A percentile compares a stretch with the other conserved stretches of the same genome.
These are phyloP conservation scores for Colletotrichum aenigma DNA, from an alignment of 2,329 filamentous ascomycete genomes.

Conservation along the genomic window DNA sequence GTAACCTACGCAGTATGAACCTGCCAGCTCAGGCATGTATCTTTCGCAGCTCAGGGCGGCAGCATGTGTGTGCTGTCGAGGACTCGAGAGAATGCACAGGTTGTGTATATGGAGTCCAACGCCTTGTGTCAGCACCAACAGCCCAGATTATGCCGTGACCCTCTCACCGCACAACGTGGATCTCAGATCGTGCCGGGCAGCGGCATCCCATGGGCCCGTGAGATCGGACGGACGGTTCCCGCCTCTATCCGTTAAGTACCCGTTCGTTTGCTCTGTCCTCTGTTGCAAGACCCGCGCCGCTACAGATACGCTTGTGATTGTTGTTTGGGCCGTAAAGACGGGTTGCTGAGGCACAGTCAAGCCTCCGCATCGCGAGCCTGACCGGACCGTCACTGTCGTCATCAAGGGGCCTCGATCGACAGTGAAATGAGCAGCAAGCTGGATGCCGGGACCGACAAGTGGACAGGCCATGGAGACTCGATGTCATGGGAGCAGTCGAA, in stretches of 20 bases:
- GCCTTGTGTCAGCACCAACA: background rate
- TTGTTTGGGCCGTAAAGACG: background rate
- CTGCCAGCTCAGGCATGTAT: background rate
- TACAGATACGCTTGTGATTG: background rate
- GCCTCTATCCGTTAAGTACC: background rate
- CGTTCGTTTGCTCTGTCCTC: background rate
- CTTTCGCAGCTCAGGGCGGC: background rate
- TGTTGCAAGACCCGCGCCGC: background rate
- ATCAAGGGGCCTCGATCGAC: background rate
- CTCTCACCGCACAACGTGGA: background rate
- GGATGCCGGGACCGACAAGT: background rate
- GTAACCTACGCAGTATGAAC: background rate
- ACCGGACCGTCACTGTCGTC: background rate
- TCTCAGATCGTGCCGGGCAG: conserved; percentile 13
- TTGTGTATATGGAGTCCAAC: background rate
- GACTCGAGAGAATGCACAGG: background rate
- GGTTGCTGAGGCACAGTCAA: background rate
- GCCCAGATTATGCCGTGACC: background rate
- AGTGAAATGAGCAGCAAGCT: background rate
- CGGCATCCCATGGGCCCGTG: background rate
- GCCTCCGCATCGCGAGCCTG: background rate
- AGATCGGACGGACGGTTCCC: conserved; percentile 1
- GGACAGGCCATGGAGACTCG: background rate
- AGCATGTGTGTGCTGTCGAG: background rate
- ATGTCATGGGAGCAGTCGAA: conserved; percentile 1